These are phyloP conservation scores for Xylaria cubensis DNA, from an alignment of 495 filamentous ascomycete species.

Conservation along the genomic window DNA sequence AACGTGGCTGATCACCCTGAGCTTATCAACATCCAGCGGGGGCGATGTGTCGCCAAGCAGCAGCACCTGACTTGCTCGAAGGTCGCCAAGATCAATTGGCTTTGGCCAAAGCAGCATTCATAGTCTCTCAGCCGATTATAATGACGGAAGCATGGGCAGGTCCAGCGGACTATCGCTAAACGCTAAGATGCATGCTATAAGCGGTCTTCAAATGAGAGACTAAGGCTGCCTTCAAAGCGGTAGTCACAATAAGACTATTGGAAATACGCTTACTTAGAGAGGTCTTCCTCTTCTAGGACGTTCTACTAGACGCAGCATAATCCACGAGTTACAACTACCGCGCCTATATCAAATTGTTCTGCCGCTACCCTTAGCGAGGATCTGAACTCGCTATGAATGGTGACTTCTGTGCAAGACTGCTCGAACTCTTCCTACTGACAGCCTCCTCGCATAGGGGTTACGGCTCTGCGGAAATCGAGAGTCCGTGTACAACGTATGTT, in stretches of 20 bases:
- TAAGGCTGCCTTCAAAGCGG: slow-evolving; percentile 57
- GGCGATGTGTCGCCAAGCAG: slow-evolving; percentile 49
- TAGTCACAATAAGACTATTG: slow-evolving; percentile 61
- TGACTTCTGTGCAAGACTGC: slow-evolving; percentile 50
- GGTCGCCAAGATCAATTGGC: slow-evolving; percentile 51
- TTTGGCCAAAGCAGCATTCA: slow-evolving; percentile 56
- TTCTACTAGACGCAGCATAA: slow-evolving; percentile 63
- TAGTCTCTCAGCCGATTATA: slow-evolving; percentile 63
- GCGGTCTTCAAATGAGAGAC: slow-evolving; percentile 48
- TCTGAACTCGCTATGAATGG: slow-evolving; percentile 58
- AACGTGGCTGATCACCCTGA: slow-evolving; percentile 48
- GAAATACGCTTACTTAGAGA: slow-evolving; percentile 54
- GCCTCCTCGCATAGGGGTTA: slow-evolving; percentile 61
- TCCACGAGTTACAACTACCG: slow-evolving; percentile 65
- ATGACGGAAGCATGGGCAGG: slow-evolving; percentile 68
- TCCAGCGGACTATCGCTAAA: slow-evolving; percentile 71
- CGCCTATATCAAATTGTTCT: slow-evolving; percentile 51
- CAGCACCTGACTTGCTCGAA: slow-evolving; percentile 57
- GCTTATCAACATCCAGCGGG: slow-evolving; percentile 52
- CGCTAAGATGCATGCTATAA: slow-evolving; percentile 57
- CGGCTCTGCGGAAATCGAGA: slow-evolving; percentile 58
- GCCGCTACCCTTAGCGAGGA: slow-evolving; percentile 48
- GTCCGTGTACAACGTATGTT: no score
- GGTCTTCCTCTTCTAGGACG: slow-evolving; percentile 55
- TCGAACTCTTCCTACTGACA: slow-evolving; percentile 52